A percentile compares a stretch with the other conserved stretches of the same genome.
Evolutionary conservation across 805 yeast species (phyloP).

Genomic region (Danielozyma ontarioensis): DNA sequence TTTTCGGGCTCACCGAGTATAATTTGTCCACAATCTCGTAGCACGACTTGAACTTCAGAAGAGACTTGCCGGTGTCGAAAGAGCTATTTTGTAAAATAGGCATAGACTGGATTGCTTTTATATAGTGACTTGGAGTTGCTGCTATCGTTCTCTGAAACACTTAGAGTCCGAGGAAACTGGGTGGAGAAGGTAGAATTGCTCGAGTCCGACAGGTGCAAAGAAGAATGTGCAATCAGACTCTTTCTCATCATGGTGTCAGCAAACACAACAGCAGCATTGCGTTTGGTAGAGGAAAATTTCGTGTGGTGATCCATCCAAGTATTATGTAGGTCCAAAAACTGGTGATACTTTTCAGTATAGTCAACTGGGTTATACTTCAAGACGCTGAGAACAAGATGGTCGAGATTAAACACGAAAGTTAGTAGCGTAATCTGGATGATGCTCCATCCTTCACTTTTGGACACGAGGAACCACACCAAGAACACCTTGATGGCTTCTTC

Average conservation of each 20-base stretch:
- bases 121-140: too few species aligned
- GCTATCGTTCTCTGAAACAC: neutral
- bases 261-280: constrained; percentile 8
- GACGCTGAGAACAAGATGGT: neutral
- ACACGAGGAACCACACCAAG: neutral
- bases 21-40: constrained; percentile 27
- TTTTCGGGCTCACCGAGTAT: constrained; percentile 37
- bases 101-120: neutral
- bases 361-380: neutral
- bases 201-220: constrained; percentile 11
- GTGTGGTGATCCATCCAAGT: constrained; percentile 13
- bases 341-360: constrained; percentile 8
- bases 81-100: neutral
- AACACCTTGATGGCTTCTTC: neutral
- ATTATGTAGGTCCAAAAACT: constrained; percentile 12
- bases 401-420: constrained; percentile 4
- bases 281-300: constrained; percentile 5
- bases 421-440: constrained; percentile 4
- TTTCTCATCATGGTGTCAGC: constrained; percentile 4
- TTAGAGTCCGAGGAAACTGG: constrained; percentile 5
- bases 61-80: neutral
- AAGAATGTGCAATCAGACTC: constrained; percentile 7
- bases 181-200: constrained; percentile 9
- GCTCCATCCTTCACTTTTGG: neutral
- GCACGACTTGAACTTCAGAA: constrained; percentile 13